phyloP scores from a whole-genome alignment of 352 stramenopile genomes.

The Paralagenidium karlingii region DNA sequence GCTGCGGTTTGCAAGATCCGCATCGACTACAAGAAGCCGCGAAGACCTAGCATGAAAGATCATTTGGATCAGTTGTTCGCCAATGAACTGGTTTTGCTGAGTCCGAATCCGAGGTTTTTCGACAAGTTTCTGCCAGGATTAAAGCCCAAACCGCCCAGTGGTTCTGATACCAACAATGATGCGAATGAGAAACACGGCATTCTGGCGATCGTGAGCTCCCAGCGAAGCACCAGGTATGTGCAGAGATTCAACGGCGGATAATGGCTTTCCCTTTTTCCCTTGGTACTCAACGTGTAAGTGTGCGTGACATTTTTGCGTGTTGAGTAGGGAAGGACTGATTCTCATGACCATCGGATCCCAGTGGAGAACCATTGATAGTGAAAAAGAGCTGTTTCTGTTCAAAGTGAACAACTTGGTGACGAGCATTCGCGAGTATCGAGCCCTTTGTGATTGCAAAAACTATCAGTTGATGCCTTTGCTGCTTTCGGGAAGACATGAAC shows the following conservation, averaged over 20 bases:
- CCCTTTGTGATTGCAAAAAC: conserved; percentile 67
- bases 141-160: too few relatives aligned
- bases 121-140: conserved; percentile 17
- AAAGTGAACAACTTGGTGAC: conserved; percentile 85
- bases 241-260: too few relatives aligned
- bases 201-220: conserved; percentile 62
- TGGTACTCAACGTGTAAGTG: too few relatives aligned
- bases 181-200: too few relatives aligned
- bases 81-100: conserved; percentile 74
- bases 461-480: conserved; percentile 68
- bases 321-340: conserved; percentile 67
- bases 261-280: neutral
- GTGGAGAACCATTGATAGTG: conserved; percentile 34
- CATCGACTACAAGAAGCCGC: conserved; percentile 40
- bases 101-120: conserved; percentile 38
- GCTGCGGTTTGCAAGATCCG: conserved; percentile 57
- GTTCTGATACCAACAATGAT: too few relatives aligned
- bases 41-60: conserved; percentile 8
- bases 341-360: conserved; percentile 41
- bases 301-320: too few relatives aligned
- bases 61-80: conserved; percentile 37
- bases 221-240: conserved; percentile 25
- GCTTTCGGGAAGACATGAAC: conserved; percentile 51
- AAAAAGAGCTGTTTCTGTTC: conserved; percentile 49
- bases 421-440: conserved; percentile 76